These are phyloP conservation scores for Coemansia interrupta DNA, from an alignment of 192 early-diverging fungal species.

Conservation along the genomic window DNA sequence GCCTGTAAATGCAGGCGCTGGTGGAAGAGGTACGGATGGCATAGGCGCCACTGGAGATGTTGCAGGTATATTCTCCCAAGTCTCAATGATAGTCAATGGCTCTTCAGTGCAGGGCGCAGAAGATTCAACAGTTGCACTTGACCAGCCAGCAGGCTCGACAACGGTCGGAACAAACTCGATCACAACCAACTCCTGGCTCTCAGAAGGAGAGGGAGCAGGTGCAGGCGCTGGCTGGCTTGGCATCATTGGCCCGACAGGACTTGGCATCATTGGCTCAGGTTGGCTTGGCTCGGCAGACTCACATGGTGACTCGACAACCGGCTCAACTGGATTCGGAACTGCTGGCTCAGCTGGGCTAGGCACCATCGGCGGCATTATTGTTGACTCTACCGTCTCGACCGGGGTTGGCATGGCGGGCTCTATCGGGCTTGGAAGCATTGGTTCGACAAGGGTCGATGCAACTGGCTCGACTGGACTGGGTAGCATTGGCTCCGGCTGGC, in stretches of 20 bases:
- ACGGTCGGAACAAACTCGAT: conserved; percentile 24
- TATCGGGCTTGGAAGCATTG: neutral
- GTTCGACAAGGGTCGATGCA: neutral
- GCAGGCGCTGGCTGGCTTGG: neutral
- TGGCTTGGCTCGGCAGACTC: neutral
- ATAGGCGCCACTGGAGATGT: conserved; percentile 5
- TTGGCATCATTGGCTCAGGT: conserved; percentile 4
- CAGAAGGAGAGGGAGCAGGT: conserved; percentile 7
- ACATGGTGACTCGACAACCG: neutral
- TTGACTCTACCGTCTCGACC: neutral
- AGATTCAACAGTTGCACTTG: too few species aligned
- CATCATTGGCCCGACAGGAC: neutral
- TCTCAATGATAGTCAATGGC: neutral
- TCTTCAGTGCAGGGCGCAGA: neutral
- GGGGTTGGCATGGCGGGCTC: neutral
- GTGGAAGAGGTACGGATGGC: conserved; percentile 17
- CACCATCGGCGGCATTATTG: neutral
- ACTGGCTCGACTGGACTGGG: conserved; percentile 1
- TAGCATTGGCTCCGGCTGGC: conserved; percentile 2
- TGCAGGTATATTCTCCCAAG: neutral
- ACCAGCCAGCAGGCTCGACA: conserved; percentile 8
- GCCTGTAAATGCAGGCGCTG: neutral
- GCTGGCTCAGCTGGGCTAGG: neutral
- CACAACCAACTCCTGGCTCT: conserved; percentile 12
- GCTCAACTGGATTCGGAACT: neutral